Evolutionary conservation across 495 filamentous ascomycete species (phyloP).

Genomic region (Penicillium atrosanguineum): DNA sequence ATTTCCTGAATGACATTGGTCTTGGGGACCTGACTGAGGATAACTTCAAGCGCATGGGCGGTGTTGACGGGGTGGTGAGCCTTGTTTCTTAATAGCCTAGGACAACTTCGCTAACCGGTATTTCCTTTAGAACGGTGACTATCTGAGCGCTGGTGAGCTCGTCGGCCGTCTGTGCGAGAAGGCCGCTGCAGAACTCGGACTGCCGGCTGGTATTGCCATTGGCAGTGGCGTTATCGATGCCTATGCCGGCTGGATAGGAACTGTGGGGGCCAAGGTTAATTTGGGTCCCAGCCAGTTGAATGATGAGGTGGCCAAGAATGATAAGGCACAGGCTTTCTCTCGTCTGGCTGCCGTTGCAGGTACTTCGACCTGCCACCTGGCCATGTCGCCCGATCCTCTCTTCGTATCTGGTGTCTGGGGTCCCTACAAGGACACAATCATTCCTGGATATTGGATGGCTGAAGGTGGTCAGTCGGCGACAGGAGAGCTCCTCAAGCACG

Average conservation of each 20-base stretch:
- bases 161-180: constrained; percentile 82
- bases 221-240: constrained; percentile 97
- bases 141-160: constrained; percentile 84
- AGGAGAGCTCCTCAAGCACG: constrained; percentile 88
- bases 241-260: constrained; percentile 97
- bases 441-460: constrained; percentile 90
- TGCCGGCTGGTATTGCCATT: constrained; percentile 85
- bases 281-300: constrained; percentile 61
- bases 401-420: constrained; percentile 97
- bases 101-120: constrained; percentile 6
- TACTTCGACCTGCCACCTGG: constrained; percentile 94
- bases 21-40: constrained; percentile 77
- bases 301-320: constrained; percentile 62
- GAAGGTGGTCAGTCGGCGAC: constrained; percentile 96
- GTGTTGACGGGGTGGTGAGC: constrained; percentile 90
- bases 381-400: constrained; percentile 86
- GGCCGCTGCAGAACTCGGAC: constrained; percentile 76
- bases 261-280: constrained; percentile 91
- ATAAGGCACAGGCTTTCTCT: constrained; percentile 86
- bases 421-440: constrained; percentile 88
- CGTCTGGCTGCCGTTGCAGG: constrained; percentile 94
- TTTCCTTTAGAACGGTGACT: constrained; percentile 73
- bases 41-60: constrained; percentile 87
- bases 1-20: constrained; percentile 83
- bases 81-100: constrained; percentile 22